Evolutionary conservation across 2,329 filamentous ascomycete species (phyloP), one percentile per base, ranked within the genome.

Genomic region (Sporothrix brunneoviolacea): DNA sequence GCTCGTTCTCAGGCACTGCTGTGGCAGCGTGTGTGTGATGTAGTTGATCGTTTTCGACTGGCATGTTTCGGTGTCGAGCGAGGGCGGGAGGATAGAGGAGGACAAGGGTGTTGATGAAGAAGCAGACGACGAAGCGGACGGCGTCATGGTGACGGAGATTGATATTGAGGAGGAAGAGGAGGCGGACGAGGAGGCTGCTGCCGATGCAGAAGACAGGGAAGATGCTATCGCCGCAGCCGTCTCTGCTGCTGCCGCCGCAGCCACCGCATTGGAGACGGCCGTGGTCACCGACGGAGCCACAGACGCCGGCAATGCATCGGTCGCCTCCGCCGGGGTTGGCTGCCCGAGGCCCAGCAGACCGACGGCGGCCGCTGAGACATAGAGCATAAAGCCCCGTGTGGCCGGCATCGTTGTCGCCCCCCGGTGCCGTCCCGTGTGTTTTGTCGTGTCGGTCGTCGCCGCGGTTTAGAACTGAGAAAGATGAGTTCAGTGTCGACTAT

Each of bases 11-110:
- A 88, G 71, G 62, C 87, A 91, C 69, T 86, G 84, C 63, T 88
- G 85, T 10, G 85, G 85, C 35, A 91, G 70, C 2, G 79, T 82
- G 59, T 91, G 84, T 10, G 86, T 91, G 55, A 91, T 88, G 66
- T 91, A 89, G 67, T 91, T 91, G 62, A 88, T 82, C 1, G 84
- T 88, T 58, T 79, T 78, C 48, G 69, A 74, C 58, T 77, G 75
- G 67, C 79, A 82, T 8, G 67, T 63, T 28, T 66, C 65, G 6
- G 60, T 62, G 35, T 67, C 65, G 6, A 58, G 16, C 1, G 35
- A 15, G 9, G 46, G 5, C 2, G 42, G 18, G 5, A 13, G 19
- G 12, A 41, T 22, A 15, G 43, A 24, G 4, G 44, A 21, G 12
- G 19, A 27, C 12, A 44, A 18, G 15, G 32, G 15, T 7, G 43